phyloP scores from a whole-genome alignment of 2,329 filamentous ascomycete species.

The Tolypocladium sp. region DNA sequence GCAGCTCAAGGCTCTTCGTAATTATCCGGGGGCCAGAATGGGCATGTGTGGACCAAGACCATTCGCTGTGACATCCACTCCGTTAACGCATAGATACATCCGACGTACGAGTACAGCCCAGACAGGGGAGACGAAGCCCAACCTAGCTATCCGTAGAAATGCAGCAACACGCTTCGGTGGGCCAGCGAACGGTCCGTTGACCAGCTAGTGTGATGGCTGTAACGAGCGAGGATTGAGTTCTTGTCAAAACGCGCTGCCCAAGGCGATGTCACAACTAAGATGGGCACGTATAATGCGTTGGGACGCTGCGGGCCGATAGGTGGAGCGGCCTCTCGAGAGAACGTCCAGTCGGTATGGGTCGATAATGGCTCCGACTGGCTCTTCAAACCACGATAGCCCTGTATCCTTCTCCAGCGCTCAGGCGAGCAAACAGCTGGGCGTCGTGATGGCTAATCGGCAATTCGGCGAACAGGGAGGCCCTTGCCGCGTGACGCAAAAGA shows the following conservation, averaged over 20 bases:
- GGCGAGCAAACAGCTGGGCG: neutral
- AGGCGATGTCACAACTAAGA: constrained; percentile 3
- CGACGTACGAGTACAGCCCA: neutral
- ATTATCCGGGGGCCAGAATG: neutral
- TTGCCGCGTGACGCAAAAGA: neutral
- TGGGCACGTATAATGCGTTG: constrained; percentile 1
- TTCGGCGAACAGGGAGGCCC: neutral
- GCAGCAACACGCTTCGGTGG: neutral
- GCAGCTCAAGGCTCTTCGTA: neutral
- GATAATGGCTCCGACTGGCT: constrained; percentile 2
- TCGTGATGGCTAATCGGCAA: neutral
- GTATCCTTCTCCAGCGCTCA: neutral
- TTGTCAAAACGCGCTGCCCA: neutral
- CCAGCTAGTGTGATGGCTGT: neutral
- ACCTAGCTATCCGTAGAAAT: neutral
- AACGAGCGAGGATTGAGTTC: constrained; percentile 3
- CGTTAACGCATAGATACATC: neutral
- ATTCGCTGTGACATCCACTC: neutral
- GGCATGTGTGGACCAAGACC: neutral
- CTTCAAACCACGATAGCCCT: neutral
- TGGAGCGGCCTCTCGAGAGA: neutral
- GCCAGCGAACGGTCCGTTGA: neutral
- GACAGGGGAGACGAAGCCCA: neutral
- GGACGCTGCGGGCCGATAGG: neutral
- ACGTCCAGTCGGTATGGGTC: neutral